These are phyloP conservation scores for Claviceps sp. DNA, from an alignment of 2,329 filamentous ascomycete genomes.

Conservation along the genomic window DNA sequence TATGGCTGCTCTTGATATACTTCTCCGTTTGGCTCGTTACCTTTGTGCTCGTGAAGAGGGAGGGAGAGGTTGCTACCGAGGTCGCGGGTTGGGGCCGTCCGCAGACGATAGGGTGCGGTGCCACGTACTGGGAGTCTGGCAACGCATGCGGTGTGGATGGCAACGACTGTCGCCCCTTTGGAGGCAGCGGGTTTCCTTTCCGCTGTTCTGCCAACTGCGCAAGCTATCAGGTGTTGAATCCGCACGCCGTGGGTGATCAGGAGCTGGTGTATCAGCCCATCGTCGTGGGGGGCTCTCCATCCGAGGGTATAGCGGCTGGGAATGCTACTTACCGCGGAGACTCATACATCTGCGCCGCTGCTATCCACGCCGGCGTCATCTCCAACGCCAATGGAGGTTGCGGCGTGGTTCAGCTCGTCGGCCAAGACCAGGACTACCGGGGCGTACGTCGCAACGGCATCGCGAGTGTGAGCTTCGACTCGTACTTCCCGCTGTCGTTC, in stretches of 20 bases:
- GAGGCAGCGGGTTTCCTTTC: conserved; percentile 56
- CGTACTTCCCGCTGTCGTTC: conserved; percentile 80
- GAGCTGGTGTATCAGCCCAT: conserved; percentile 50
- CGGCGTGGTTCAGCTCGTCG: conserved; percentile 63
- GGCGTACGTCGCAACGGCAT: conserved; percentile 61
- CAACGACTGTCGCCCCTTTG: conserved; percentile 61
- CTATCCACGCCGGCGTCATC: conserved; percentile 72
- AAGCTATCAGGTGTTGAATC: conserved; percentile 51
- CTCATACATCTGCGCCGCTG: conserved; percentile 74
- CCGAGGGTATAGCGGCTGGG: conserved; percentile 24
- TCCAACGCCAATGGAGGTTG: conserved; percentile 62
- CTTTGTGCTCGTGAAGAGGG: conserved; percentile 55
- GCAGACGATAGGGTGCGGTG: conserved; percentile 50
- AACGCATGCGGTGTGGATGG: conserved; percentile 66
- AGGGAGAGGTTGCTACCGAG: conserved; percentile 44
- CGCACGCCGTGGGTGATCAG: conserved; percentile 59
- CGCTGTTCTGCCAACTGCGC: conserved; percentile 62
- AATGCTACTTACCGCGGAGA: conserved; percentile 68
- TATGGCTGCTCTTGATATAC: conserved; percentile 44
- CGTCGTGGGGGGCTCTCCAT: conserved; percentile 51
- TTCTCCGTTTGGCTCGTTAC: conserved; percentile 55
- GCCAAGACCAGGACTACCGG: conserved; percentile 49
- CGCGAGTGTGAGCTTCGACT: conserved; percentile 63
- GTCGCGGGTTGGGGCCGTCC: conserved; percentile 56
- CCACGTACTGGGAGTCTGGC: conserved; percentile 55